phyloP scores from a whole-genome alignment of 2,329 filamentous ascomycete species.

The Cladophialophora exuberans region DNA sequence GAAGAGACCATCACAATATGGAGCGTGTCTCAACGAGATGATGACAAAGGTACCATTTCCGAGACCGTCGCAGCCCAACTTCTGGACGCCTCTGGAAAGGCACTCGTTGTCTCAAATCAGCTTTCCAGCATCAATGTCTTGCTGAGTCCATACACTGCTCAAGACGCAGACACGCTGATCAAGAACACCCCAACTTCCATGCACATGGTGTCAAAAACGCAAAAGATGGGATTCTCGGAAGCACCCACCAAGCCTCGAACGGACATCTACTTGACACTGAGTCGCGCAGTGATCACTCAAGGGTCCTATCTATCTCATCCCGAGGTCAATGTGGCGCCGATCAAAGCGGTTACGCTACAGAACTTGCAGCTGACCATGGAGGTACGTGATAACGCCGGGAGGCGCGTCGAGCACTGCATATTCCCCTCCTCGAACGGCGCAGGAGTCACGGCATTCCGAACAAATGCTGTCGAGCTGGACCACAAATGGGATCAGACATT shows the following conservation, averaged over 20 bases:
- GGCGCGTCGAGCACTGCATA: constrained; percentile 85
- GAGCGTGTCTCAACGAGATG: constrained; percentile 62
- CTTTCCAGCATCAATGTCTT: constrained; percentile 80
- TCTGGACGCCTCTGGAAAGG: constrained; percentile 72
- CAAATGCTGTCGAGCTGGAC: constrained; percentile 75
- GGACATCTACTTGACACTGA: constrained; percentile 91
- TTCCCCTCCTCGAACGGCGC: constrained; percentile 80
- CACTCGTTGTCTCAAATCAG: constrained; percentile 71
- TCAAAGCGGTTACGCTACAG: constrained; percentile 65
- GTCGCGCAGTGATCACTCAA: constrained; percentile 74
- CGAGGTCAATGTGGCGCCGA: constrained; percentile 78
- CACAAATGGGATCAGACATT: constrained; percentile 88
- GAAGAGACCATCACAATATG: constrained; percentile 72
- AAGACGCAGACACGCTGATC: constrained; percentile 79
- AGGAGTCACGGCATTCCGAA: constrained; percentile 83
- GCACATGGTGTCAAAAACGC: constrained; percentile 77
- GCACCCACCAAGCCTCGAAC: constrained; percentile 85
- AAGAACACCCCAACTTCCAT: constrained; percentile 86
- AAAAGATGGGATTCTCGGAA: constrained; percentile 90
- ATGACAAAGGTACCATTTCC: constrained; percentile 51
- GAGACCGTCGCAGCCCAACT: constrained; percentile 62
- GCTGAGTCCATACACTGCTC: constrained; percentile 74
- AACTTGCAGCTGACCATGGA: constrained; percentile 90
- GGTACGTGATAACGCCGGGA: constrained; percentile 76
- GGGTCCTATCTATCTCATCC: constrained; percentile 66